Evolutionary conservation across 169 alveolate genomes (phyloP).

Genomic region (Plasmodium falciparum): DNA sequence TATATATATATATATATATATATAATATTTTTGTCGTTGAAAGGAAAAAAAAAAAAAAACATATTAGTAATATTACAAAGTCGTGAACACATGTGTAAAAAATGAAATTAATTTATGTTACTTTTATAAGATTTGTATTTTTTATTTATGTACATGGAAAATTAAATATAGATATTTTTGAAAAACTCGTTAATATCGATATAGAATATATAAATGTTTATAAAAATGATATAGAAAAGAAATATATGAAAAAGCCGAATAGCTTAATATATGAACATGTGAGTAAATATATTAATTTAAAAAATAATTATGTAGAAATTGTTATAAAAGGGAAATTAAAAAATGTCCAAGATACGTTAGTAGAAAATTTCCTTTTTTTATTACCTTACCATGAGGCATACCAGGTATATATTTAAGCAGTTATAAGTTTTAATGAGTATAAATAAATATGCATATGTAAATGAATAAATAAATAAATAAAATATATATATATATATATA

Average conservation of each 20-base stretch:
- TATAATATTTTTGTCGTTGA: too few relatives aligned
- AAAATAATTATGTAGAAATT: conserved; percentile 43
- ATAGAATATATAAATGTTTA: conserved; percentile 21
- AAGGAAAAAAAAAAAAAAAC: too few relatives aligned
- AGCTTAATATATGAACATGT: conserved; percentile 38
- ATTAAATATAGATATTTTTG: conserved; percentile 6
- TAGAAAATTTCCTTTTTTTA: conserved; percentile 34
- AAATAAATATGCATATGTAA: background rate
- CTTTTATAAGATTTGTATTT: background rate
- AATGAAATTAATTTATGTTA: conserved; percentile 25
- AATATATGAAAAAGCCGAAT: conserved; percentile 18
- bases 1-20: too few relatives aligned
- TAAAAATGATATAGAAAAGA: conserved; percentile 30
- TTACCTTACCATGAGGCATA: conserved; percentile 73
- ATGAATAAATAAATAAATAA: background rate
- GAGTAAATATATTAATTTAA: conserved; percentile 41
- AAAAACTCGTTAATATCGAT: conserved; percentile 27
- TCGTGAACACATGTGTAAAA: background rate
- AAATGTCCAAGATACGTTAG: conserved; percentile 4
- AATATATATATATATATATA: background rate
- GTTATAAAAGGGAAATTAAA: conserved; percentile 30
- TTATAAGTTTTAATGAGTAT: background rate
- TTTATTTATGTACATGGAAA: conserved; percentile 13
- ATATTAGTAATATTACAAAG: too few relatives aligned
- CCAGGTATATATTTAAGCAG: conserved; percentile 18